These are phyloP conservation scores for Botrytis deweyae DNA, from an alignment of 2,329 filamentous ascomycete genomes.

Conservation along the genomic window DNA sequence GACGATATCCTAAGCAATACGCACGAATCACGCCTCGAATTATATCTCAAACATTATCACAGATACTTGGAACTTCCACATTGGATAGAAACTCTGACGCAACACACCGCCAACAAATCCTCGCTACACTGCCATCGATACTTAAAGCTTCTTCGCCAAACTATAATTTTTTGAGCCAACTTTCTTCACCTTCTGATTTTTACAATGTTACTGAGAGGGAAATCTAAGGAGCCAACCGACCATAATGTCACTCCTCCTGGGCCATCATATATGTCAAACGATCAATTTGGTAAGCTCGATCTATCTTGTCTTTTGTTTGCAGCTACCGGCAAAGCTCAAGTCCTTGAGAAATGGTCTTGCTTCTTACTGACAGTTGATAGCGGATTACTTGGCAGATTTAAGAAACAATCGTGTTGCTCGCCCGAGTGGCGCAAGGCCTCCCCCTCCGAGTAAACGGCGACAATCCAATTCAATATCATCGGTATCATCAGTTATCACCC, in stretches of 20 bases:
- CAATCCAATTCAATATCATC: constrained; percentile 44
- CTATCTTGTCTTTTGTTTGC: not conserved
- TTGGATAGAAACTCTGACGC: constrained; percentile 17
- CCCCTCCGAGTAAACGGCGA: constrained; percentile 45
- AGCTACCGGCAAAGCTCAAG: not conserved
- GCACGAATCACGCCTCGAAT: constrained; percentile 12
- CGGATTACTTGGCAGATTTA: constrained; percentile 68
- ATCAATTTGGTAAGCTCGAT: constrained; percentile 59
- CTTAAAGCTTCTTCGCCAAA: not conserved
- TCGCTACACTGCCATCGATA: constrained; percentile 8
- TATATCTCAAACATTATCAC: constrained; percentile 1
- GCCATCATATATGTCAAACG: constrained; percentile 63
- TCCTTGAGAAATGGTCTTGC: not conserved
- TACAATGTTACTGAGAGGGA: constrained; percentile 36
- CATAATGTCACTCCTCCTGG: constrained; percentile 61
- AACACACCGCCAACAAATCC: constrained; percentile 17
- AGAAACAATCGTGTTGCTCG: constrained; percentile 66
- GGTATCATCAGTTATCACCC: constrained; percentile 14
- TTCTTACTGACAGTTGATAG: constrained; percentile 45
- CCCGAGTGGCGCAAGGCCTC: constrained; percentile 70
- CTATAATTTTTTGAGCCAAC: constrained; percentile 3
- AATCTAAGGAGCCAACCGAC: constrained; percentile 38
- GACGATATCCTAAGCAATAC: not conserved
- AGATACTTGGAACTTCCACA: constrained; percentile 21
- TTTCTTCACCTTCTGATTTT: not conserved